Evolutionary conservation across 169 alveolate species (phyloP).

Genomic region (Plasmodium malariae): DNA sequence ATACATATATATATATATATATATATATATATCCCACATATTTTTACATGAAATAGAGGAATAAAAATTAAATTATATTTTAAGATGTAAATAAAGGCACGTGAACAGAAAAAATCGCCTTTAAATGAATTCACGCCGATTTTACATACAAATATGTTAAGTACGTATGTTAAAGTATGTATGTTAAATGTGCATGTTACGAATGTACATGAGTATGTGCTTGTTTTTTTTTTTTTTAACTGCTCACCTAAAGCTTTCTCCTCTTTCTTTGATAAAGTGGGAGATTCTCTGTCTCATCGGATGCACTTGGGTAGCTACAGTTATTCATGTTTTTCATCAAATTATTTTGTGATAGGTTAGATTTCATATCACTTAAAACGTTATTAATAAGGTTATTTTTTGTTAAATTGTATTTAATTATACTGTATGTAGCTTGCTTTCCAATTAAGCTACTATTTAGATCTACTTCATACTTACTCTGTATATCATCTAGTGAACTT

Average conservation of each 20-base stretch:
- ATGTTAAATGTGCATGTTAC: no score
- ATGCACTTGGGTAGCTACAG: background rate
- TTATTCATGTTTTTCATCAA: conserved; percentile 5
- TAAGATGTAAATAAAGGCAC: background rate
- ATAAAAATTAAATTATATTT: no score
- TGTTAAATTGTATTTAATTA: conserved; percentile 20
- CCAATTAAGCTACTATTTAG: conserved; percentile 13
- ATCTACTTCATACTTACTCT: conserved; percentile 5
- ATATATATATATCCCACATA: background rate
- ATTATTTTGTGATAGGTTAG: conserved; percentile 24
- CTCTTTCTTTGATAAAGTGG: conserved; percentile 12
- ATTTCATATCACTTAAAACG: conserved; percentile 33
- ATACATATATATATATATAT: background rate
- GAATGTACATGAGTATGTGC: background rate
- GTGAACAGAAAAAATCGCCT: background rate
- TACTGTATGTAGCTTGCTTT: conserved; percentile 29
- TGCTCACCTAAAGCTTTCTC: conserved; percentile 5
- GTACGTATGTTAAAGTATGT: no score
- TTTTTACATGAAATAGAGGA: background rate
- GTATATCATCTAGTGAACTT: background rate
- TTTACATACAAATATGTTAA: no score
- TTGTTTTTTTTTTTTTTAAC: background rate
- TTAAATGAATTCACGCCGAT: background rate
- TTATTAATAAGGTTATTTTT: conserved; percentile 50
- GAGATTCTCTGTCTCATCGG: conserved; percentile 5